Evolutionary conservation across 2,329 filamentous ascomycete genomes (phyloP).

Genomic region (Pseudonectria foliicola): DNA sequence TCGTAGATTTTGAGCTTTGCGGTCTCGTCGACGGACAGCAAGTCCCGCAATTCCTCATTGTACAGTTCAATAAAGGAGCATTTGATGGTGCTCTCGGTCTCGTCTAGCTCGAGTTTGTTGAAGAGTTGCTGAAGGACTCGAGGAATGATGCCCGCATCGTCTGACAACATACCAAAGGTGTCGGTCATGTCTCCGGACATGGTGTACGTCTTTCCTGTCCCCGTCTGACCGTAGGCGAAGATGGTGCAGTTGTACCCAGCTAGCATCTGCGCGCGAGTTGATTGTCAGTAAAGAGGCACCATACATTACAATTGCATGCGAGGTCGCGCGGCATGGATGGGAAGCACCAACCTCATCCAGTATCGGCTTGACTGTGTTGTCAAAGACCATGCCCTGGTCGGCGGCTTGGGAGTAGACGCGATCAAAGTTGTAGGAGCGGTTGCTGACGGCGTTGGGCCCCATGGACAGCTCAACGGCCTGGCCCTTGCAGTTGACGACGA

Average conservation of each 20-base stretch:
- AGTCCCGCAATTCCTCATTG: slow-evolving; percentile 91
- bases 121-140: slow-evolving; percentile 84
- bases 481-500: slow-evolving; percentile 82
- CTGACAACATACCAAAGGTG: slow-evolving; percentile 75
- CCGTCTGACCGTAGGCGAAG: slow-evolving; percentile 96
- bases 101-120: slow-evolving; percentile 69
- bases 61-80: slow-evolving; percentile 98
- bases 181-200: slow-evolving; percentile 98
- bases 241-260: slow-evolving; percentile 96
- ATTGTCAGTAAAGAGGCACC: slow-evolving; percentile 1
- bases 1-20: slow-evolving; percentile 94
- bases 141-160: slow-evolving; percentile 91
- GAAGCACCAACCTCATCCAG: slow-evolving; percentile 71
- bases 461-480: slow-evolving; percentile 80
- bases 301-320: background rate
- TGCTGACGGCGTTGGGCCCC: slow-evolving; percentile 85
- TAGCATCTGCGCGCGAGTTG: slow-evolving; percentile 59
- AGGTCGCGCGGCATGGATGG: too few species aligned
- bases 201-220: slow-evolving; percentile 97
- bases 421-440: slow-evolving; percentile 96
- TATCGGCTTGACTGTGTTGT: slow-evolving; percentile 90
- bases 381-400: slow-evolving; percentile 88
- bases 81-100: slow-evolving; percentile 81
- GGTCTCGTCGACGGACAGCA: slow-evolving; percentile 74
- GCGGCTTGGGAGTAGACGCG: slow-evolving; percentile 94